Base-by-base conservation (phyloP, 2,329 filamentous ascomycete species). In the Neonectria hederae region DNA sequence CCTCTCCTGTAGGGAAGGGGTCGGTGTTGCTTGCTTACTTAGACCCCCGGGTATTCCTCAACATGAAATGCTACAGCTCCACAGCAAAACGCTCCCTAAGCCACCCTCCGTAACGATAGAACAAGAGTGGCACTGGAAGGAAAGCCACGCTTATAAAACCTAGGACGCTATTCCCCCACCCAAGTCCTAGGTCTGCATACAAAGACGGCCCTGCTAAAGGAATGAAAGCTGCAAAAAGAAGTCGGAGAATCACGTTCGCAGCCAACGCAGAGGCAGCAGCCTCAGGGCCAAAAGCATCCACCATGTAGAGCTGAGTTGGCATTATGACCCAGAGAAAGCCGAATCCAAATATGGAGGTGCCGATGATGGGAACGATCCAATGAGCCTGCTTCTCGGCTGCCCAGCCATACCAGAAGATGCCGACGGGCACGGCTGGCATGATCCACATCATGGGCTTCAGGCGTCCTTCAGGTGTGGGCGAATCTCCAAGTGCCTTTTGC, bases 391-490 rank as follows among this genome's bases (percentile, higher is more conserved):
- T 79, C 49, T 87, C 79, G 0, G 84, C 85, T 3, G 81, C 78
- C 87, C 87, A 89, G 51, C 87, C 87, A 71, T 89, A 89, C 76
- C 83, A 82, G 68, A 88, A 83, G 0, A 89, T 78, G 1, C 85
- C 83, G 19, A 83, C 68, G 0, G 87, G 86, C 3, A 89, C 80
- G 46, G 87, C 77, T 8, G 87, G 69, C 0, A 81, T 80, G 4
- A 84, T 85, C 8, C 84, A 78, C 54, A 88, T 83, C 79, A 90
- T 86, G 1, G 84, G 80, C 0, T 84, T 86, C 1, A 87, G 74
- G 5, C 83, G 80, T 68, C 80, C 81, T 67, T 87, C 85, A 0
- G 84, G 82, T 14, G 62, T 45, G 11, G 46, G 22, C 11, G 53
- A 28, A 28, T 28, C 26, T 28, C 26, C 26, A 28, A 28, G 5